Percentiles rank a stretch among this genome's conserved stretches.
Evolutionary conservation across 192 early-diverging fungal genomes (phyloP).

Genomic region (Coemansia sp.): DNA sequence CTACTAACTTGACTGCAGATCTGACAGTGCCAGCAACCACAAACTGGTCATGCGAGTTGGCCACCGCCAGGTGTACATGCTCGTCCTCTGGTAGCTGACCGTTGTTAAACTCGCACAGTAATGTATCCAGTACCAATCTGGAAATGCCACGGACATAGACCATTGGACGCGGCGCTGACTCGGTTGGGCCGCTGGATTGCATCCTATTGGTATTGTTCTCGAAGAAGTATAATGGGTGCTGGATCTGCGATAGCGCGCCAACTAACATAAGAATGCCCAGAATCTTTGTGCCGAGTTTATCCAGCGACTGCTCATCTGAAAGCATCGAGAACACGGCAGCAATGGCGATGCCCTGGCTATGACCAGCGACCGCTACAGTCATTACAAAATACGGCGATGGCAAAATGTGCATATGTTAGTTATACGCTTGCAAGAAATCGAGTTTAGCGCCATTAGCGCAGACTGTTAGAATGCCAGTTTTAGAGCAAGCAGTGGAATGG

Average conservation of each 20-base stretch:
- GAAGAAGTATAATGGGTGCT: slow-evolving; percentile 5
- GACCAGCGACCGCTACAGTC: slow-evolving; percentile 56
- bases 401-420: no score
- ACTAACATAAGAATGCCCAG: slow-evolving; percentile 79
- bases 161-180: slow-evolving; percentile 14
- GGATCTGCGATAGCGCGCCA: slow-evolving; percentile 77
- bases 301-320: slow-evolving; percentile 74
- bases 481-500: no score
- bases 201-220: neutral
- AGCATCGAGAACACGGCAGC: slow-evolving; percentile 80
- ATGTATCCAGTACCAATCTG: neutral
- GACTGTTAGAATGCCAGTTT: neutral
- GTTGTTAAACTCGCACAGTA: slow-evolving; percentile 10
- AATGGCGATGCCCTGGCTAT: no score
- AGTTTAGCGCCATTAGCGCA: no score
- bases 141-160: slow-evolving; percentile 11
- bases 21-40: slow-evolving; percentile 16
- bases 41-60: slow-evolving; percentile 13
- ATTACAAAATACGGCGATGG: no score
- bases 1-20: slow-evolving; percentile 6
- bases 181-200: no score
- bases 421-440: no score
- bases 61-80: slow-evolving; percentile 13
- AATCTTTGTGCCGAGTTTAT: slow-evolving; percentile 71
- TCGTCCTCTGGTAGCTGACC: neutral